A percentile compares a stretch with the other conserved stretches of the same genome.
phyloP scores from a whole-genome alignment of 768 basidiomycete species.

The Paxillus ammoniavirescens region DNA sequence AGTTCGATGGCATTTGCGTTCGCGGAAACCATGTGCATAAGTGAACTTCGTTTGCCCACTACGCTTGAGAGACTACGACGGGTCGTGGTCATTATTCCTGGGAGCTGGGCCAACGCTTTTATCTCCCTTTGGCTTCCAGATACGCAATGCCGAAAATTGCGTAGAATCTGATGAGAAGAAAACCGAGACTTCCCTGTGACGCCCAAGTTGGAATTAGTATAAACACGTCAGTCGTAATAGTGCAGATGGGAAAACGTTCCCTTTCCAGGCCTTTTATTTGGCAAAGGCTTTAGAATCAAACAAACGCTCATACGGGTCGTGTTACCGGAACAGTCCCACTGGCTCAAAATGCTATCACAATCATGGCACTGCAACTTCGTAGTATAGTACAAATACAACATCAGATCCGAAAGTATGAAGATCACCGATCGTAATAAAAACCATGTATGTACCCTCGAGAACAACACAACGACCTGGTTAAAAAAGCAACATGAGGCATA shows the following conservation, averaged over 20 bases:
- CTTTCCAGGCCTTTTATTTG: conserved; percentile 17
- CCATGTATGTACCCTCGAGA: too few species aligned
- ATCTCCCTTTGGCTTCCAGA: not conserved
- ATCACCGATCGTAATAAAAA: too few species aligned
- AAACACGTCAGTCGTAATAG: not conserved
- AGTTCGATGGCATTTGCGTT: conserved; percentile 14
- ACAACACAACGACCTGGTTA: too few species aligned
- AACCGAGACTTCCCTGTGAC: not conserved
- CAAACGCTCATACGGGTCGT: not conserved
- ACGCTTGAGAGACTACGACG: conserved; percentile 19
- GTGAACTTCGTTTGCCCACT: conserved; percentile 18
- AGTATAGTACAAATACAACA: not conserved
- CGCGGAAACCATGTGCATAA: conserved; percentile 7
- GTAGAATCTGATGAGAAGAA: not conserved
- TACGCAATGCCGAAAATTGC: not conserved
- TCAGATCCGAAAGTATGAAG: not conserved
- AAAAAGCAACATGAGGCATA: too few species aligned
- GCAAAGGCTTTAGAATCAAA: conserved; percentile 11
- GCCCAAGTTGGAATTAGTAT: not conserved
- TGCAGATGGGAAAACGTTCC: conserved; percentile 14
- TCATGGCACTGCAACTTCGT: not conserved
- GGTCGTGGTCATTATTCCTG: conserved; percentile 25
- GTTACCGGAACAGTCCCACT: too few species aligned
- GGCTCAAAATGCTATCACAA: too few species aligned
- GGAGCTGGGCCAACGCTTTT: not conserved